Evolutionary conservation across 2,329 filamentous ascomycete genomes (phyloP).

Genomic region (Pleurostoma richardsiae): DNA sequence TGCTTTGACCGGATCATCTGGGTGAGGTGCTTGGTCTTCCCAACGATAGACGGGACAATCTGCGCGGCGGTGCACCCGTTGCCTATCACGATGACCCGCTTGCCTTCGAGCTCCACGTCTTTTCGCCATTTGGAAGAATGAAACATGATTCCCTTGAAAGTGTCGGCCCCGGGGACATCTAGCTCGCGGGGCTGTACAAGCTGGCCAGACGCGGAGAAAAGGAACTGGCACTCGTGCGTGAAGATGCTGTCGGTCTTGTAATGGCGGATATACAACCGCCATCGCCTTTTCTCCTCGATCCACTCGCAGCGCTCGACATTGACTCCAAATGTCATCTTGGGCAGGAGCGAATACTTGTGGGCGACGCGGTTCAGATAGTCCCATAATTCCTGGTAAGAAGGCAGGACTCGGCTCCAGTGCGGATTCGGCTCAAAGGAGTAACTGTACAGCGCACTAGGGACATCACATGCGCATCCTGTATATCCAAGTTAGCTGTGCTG

Average conservation of each 20-base stretch:
- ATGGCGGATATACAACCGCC: conserved; percentile 24
- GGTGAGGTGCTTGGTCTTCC: conserved; percentile 25
- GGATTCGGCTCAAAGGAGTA: conserved; percentile 56
- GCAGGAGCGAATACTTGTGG: conserved; percentile 31
- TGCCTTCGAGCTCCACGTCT: conserved; percentile 15
- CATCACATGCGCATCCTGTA: conserved; percentile 41
- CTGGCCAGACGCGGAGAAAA: conserved; percentile 28
- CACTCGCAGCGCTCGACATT: conserved; percentile 32
- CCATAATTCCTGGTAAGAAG: conserved; percentile 49
- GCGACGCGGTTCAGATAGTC: conserved; percentile 52
- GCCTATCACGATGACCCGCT: conserved; percentile 26
- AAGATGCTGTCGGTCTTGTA: conserved; percentile 13
- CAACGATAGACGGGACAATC: conserved; percentile 26
- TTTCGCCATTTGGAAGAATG: conserved; percentile 25
- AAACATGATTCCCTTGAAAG: conserved; percentile 21
- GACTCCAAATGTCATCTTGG: conserved; percentile 31
- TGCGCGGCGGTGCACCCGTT: conserved; percentile 29
- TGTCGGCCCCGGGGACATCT: conserved; percentile 20
- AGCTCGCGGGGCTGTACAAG: conserved; percentile 25
- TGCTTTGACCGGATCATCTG: conserved; percentile 36
- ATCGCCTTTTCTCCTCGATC: conserved; percentile 25
- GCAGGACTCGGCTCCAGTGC: conserved; percentile 54
- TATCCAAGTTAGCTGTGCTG: too few relatives aligned
- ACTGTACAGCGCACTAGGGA: conserved; percentile 57
- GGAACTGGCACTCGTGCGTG: conserved; percentile 32